Evolutionary conservation across 140 eudicot genomes (phyloP).

Genomic region (Anethum foeniculum): DNA sequence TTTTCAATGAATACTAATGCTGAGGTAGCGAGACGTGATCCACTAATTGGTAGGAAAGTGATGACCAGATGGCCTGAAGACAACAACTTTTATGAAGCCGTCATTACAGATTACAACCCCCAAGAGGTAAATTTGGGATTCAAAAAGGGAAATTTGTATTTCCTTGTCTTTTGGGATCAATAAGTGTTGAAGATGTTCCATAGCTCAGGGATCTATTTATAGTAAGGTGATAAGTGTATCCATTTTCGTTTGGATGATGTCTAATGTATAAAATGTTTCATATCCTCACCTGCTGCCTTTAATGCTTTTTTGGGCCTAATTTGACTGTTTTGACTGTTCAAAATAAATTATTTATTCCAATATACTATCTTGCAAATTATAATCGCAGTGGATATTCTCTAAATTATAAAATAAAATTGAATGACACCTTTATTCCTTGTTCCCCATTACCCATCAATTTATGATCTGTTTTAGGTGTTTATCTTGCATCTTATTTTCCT

Average conservation of each 20-base stretch:
- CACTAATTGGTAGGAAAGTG: constrained; percentile 70
- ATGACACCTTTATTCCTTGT: background rate
- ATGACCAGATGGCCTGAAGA: constrained; percentile 96
- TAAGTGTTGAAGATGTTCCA: background rate
- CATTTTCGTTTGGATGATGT: background rate
- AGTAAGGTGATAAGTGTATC: background rate
- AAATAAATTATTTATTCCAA: background rate
- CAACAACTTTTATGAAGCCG: constrained; percentile 82
- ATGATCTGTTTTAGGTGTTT: background rate
- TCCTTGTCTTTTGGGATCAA: background rate
- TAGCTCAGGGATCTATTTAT: background rate
- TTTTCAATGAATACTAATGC: constrained; percentile 34
- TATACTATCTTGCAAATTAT: background rate
- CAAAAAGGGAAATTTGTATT: background rate
- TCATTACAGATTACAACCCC: constrained; percentile 63
- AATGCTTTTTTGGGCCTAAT: background rate
- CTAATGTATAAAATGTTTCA: background rate
- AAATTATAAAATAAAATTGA: background rate
- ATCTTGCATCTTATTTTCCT: background rate
- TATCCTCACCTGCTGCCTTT: background rate
- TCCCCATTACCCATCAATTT: background rate
- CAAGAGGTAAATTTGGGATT: constrained; percentile 42
- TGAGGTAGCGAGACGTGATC: constrained; percentile 46
- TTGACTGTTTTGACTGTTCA: background rate
- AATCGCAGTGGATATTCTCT: background rate